A percentile compares a stretch with the other conserved stretches of the same genome.
Evolutionary conservation across 305 asterid species (phyloP).

Genomic region (Striga hermonthica): DNA sequence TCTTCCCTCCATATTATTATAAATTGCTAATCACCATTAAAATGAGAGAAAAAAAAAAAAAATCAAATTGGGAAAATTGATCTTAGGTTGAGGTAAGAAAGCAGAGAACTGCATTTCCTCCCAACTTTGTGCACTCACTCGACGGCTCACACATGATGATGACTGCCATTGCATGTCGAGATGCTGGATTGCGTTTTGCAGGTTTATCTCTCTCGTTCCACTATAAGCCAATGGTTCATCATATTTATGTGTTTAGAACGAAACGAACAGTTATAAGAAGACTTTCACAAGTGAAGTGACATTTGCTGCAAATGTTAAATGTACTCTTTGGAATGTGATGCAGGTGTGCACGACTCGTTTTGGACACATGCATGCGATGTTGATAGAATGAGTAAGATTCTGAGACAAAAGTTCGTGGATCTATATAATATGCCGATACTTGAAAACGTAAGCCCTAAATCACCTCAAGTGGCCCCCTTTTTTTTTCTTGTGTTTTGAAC

Average conservation of each 20-base stretch:
- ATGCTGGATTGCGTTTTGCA: conserved; percentile 83
- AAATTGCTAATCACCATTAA: not conserved
- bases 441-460: conserved; percentile 63
- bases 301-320: not conserved
- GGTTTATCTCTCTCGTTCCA: conserved; percentile 40
- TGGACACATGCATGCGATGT: conserved; percentile 97
- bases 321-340: conserved; percentile 24
- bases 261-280: too few relatives aligned
- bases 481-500: not conserved
- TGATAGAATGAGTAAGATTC: conserved; percentile 76
- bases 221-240: not conserved
- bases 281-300: not conserved
- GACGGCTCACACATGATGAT: conserved; percentile 98
- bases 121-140: conserved; percentile 90
- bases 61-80: conserved; percentile 15
- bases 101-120: conserved; percentile 95
- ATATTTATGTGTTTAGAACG: too few relatives aligned
- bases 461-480: conserved; percentile 27
- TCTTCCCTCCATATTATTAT: conserved; percentile 21
- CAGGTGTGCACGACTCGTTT: conserved; percentile 96
- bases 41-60: conserved; percentile 3
- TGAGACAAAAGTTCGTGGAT: conserved; percentile 81
- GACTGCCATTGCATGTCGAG: conserved; percentile 92
- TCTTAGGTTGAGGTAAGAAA: conserved; percentile 71
- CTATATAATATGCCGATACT: conserved; percentile 77